Evolutionary conservation across 768 basidiomycete genomes (phyloP), one percentile per base, ranked within the genome.

Genomic region (Harrya chromipes): DNA sequence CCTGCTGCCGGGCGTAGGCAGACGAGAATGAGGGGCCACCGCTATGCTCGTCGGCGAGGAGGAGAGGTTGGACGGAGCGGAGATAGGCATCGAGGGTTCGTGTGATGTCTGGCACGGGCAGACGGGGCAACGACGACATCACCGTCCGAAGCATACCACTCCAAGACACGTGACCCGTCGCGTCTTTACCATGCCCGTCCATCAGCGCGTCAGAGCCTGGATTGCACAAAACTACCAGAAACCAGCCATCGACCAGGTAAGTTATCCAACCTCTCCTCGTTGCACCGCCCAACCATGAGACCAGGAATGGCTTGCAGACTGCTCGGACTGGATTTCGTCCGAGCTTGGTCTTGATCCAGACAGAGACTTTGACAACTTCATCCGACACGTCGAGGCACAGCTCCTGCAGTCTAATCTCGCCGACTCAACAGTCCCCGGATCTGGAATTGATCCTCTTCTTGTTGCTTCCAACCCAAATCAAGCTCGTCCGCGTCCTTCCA

Each of bases 61-160:
- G 70, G 38, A 97, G 73, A 0, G 94, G 94, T 45, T 83, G 75
- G 2, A 98, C 67, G 16, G 89, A 87, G 46, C 78, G 77, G 17
- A 94, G 70, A 64, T 97, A 98, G 48, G 76, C 79, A 56, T 87
- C 78, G 33, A 97, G 72, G 0, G 90, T 88, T 59, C 81, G 76
- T 27, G 77, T 76, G 2, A 97, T 77, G 50, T 84, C 78, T 16
- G 93, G 94, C 4, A 97, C 80, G 1, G 94, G 94, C 10, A 97
- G 74, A 48, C 90, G 82, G 11, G 85, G 85, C 29, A 90, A 63
- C 20, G 50, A 50, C 13, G 52, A 58, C 61, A 61, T 62, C 43
- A 6, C 46, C 17, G 53, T 49, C 53, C 59, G 53, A 29, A 45
- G n/a, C 62, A 58, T 64, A 35, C 38, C 14, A 33, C 14, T 16